Evolutionary conservation across 1,284 basidiomycete species (phyloP), one percentile per base, ranked within the genome.

Genomic region (Serendipita sp.): DNA sequence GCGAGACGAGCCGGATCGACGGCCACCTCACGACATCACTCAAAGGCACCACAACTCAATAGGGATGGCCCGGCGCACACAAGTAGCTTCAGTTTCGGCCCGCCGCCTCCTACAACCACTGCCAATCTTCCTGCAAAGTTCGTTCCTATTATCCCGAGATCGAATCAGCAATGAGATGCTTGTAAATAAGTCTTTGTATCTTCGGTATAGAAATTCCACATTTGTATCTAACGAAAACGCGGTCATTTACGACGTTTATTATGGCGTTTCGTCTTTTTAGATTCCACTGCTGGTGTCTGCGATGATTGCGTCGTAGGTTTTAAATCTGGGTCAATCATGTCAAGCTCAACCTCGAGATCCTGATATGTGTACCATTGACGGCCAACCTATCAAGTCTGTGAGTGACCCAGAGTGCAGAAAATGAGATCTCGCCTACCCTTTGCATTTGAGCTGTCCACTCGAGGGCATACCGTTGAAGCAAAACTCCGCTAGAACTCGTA

Each of bases 401-500:
- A 49, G 45, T 15, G 45, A n/a, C 15, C 45, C 12, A 30, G n/a
- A 49, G 47, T 17, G 47, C 8, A 49, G 6, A 30, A 15, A 5
- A n/a, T 49, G 29, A n/a, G n/a, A 5, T 30, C n/a, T 49, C 47
- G 8, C 29, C 8, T n/a, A 30, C 47, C 29, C 47, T 17, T 49
- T 49, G 17, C 17, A 49, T 49, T 49, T 17, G 47, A 6, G 17
- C 47, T 8, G 17, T 22, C 53, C 53, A 30, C 8, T 29, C 15
- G 2, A 26, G 53, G 10, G 53, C 32, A 26, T 70, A 71, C 73
- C 38, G 67, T 45, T 8, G 17, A 26, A 5, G 65, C 64, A 12
- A 74, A 67, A 44, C 66, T 64, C 12, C 76, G 76, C 3, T 78
- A 67, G 6, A 79, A 69, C 35, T 12, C 0, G 74, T 78, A 15